A percentile compares a stretch with the other conserved stretches of the same genome.
Conservation (phyloP, 345 rosid species). For the Bruguiera parviflora region DNA sequence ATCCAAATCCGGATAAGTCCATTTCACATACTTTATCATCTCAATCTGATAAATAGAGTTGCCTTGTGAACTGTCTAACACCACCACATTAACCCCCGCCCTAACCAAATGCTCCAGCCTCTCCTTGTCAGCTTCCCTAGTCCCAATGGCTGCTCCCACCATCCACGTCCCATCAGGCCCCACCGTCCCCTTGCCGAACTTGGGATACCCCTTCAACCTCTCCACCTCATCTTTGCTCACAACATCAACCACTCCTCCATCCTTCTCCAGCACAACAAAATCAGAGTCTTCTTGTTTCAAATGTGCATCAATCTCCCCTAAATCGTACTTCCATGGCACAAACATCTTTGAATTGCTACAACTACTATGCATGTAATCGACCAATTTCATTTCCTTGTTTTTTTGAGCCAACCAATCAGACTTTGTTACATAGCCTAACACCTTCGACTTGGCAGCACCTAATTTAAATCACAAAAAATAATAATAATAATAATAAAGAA, state of each 20-base stretch:
- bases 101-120: conserved; percentile 72
- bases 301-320: conserved; percentile 42
- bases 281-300: conserved; percentile 42
- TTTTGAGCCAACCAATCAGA: conserved; percentile 49
- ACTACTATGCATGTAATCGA: conserved; percentile 53
- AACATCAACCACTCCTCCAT: conserved; percentile 62
- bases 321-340: conserved; percentile 52
- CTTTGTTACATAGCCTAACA: conserved; percentile 58
- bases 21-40: conserved; percentile 74
- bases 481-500: background rate
- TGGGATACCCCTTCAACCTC: conserved; percentile 72
- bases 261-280: conserved; percentile 55
- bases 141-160: conserved; percentile 92
- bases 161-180: conserved; percentile 81
- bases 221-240: conserved; percentile 63
- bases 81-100: conserved; percentile 65
- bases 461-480: conserved; percentile 32
- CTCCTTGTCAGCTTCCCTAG: conserved; percentile 72
- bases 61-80: conserved; percentile 91
- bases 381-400: conserved; percentile 53
- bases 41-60: conserved; percentile 84
- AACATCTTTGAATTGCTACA: conserved; percentile 35
- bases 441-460: conserved; percentile 46
- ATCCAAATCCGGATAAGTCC: conserved; percentile 65
- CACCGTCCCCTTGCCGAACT: conserved; percentile 53